phyloP scores from a whole-genome alignment of 129 eudicot genomes.

The Ambrosia artemisiifolia region DNA sequence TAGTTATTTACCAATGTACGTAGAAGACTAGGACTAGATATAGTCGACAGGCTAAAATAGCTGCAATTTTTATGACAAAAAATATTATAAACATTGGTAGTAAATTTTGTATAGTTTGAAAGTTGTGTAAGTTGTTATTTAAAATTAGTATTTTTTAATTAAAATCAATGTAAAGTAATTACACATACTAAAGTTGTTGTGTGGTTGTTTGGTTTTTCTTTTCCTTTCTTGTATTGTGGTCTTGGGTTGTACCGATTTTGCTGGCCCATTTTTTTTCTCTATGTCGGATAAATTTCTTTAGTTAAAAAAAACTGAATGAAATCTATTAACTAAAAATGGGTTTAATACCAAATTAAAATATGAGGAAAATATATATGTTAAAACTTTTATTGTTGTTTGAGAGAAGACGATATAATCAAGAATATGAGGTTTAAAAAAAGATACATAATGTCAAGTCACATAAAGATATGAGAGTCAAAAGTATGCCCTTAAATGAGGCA shows the following conservation, averaged over 20 bases:
- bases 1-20: neutral
- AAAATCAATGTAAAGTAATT: too few relatives aligned
- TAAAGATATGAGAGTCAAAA: constrained; percentile 2
- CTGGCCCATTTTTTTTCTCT: too few relatives aligned
- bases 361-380: neutral
- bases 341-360: neutral
- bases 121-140: too few relatives aligned
- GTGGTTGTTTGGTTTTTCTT: too few relatives aligned
- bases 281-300: too few relatives aligned
- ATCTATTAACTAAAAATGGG: neutral
- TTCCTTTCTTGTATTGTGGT: too few relatives aligned
- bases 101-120: too few relatives aligned
- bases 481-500: constrained; percentile 13
- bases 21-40: neutral
- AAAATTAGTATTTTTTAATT: too few relatives aligned
- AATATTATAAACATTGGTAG: too few relatives aligned
- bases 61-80: neutral
- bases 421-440: neutral
- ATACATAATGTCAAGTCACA: constrained; percentile 1
- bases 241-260: too few relatives aligned
- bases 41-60: neutral
- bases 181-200: too few relatives aligned
- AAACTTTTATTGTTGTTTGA: neutral
- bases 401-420: neutral
- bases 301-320: neutral